Evolutionary conservation across 352 stramenopile genomes (phyloP), one percentile per base, ranked within the genome.

Genomic region (Phytopythium kandeliae): DNA sequence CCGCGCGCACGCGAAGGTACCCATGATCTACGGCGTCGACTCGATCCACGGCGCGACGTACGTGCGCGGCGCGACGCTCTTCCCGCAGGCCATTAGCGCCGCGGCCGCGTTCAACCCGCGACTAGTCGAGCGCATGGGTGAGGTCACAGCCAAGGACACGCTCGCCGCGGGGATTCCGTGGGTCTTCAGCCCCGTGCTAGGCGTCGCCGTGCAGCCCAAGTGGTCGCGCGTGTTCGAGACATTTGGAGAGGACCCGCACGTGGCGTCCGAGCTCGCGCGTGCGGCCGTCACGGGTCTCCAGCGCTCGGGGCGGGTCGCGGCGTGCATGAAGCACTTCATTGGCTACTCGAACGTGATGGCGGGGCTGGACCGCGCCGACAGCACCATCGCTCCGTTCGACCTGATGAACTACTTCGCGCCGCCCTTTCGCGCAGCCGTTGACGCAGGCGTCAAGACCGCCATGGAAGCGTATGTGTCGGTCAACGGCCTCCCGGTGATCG

Each of bases 191-290:
- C 90, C 92, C 0, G 71, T 98, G 12, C 56, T 98, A 19, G 89
- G 78, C 0, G 86, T 93, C 48, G 67, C 93, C 21, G 58, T 77
- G 33, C 67, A 92, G 47, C 85, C 88, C 1, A 77, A 85, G 49
- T 98, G 90, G 89, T 65, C 83, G 24, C 78, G 92, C 4, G 73
- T 95, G n/a, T 97, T 90, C 57, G 91, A 98, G 63, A 97, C 89
- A 3, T 98, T 97, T 63, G 92, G 92, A 24, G 89, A 97, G 64
- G 88, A 97, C 62, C 86, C 86, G n/a, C 45, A 71, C 25, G 28
- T 9, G 28, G 28, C 28, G 28, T 31, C 28, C 28, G 4, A 31
- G 28, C 28, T 31, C 28, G 28, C 28, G 28, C 28, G 28, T 9
- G 28, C 4, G 28, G 28, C 28, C 4, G 28, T 31, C 9, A 10